A percentile compares a stretch with the other conserved stretches of the same genome.
These are phyloP conservation scores for Gonium pectorale DNA, from an alignment of 139 green algal genomes.

Conservation along the genomic window DNA sequence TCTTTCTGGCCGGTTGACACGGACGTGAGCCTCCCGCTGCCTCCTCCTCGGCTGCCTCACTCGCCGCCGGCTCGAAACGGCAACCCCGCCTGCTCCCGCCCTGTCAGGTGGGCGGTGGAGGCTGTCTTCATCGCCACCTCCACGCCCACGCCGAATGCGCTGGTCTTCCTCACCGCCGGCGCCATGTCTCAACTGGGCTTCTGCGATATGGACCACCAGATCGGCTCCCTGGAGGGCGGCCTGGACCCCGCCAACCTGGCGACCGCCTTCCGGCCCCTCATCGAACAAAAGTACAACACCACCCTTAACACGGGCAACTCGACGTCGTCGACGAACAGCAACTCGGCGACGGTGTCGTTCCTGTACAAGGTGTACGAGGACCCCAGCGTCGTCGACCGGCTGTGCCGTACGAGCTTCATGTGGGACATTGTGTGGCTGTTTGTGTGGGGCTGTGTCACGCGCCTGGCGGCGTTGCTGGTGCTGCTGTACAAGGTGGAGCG, in stretches of 20 bases:
- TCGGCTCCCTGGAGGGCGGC: neutral
- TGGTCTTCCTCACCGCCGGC: constrained; percentile 35
- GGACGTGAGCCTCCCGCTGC: too few species aligned
- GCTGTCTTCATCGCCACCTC: constrained; percentile 21
- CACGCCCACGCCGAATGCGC: neutral
- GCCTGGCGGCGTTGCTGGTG: neutral
- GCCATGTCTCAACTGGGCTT: constrained; percentile 37
- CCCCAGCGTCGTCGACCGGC: neutral
- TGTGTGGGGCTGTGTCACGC: neutral
- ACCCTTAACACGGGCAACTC: neutral
- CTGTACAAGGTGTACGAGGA: constrained; percentile 28
- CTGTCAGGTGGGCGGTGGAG: constrained; percentile 37
- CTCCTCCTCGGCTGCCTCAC: neutral
- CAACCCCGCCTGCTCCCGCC: neutral
- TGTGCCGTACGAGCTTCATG: neutral
- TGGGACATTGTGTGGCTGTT: constrained; percentile 18
- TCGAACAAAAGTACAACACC: constrained; percentile 16
- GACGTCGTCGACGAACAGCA: too few species aligned
- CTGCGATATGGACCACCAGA: constrained; percentile 38
- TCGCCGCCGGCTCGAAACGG: neutral
- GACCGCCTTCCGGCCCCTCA: neutral
- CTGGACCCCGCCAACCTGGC: constrained; percentile 11
- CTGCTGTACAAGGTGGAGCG: constrained; percentile 40
- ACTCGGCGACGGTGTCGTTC: neutral
- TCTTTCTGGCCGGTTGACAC: too few species aligned